Conservation (phyloP, 1,139 yeast species). For the Scheffersomyces illinoinensis region DNA sequence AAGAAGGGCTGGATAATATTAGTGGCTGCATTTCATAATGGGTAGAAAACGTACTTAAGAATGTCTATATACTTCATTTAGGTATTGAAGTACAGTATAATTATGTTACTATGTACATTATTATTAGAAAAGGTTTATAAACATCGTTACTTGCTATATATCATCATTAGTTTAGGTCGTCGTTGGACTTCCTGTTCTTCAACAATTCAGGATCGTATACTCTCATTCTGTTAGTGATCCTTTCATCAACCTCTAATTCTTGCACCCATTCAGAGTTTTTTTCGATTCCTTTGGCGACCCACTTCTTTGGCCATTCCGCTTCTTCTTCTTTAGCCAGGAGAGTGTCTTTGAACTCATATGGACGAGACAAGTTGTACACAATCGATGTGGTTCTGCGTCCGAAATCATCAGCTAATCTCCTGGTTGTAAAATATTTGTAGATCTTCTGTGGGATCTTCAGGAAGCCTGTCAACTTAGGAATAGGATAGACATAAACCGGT, state of each 20-base stretch:
- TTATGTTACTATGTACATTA: not conserved
- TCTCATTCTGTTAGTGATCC: conserved; percentile 58
- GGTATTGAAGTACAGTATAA: not conserved
- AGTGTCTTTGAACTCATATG: conserved; percentile 57
- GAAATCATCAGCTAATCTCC: conserved; percentile 70
- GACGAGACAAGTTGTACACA: conserved; percentile 56
- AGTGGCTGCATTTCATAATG: not conserved
- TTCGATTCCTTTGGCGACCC: conserved; percentile 74
- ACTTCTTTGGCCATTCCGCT: conserved; percentile 83
- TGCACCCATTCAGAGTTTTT: conserved; percentile 87
- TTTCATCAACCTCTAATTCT: conserved; percentile 67
- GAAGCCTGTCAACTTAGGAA: conserved; percentile 79
- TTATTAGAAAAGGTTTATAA: conserved; percentile 1
- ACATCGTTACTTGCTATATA: not conserved
- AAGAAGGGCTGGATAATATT: conserved; percentile 13
- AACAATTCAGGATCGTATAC: conserved; percentile 42
- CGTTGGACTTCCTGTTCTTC: not conserved
- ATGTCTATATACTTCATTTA: not conserved
- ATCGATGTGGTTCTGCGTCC: conserved; percentile 63
- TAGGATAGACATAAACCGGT: conserved; percentile 71
- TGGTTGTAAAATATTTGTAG: conserved; percentile 73
- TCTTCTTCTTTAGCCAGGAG: conserved; percentile 70
- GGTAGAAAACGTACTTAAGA: not conserved
- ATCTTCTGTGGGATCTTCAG: conserved; percentile 72
- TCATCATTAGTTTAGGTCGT: not conserved